Conservation (phyloP, 2,329 filamentous ascomycete species). For the Alternaria arbusti region DNA sequence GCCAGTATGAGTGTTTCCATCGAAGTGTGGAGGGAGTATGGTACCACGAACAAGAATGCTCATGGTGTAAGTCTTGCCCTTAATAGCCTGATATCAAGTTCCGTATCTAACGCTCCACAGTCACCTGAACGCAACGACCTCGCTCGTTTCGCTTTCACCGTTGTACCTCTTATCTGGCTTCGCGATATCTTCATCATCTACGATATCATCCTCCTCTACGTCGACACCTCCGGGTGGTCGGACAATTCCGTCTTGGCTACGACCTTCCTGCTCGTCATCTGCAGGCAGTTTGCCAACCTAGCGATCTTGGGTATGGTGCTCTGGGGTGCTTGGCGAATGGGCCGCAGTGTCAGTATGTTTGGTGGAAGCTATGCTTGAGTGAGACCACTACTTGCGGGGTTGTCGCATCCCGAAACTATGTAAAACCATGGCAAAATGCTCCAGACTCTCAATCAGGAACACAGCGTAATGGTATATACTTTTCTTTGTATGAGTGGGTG, state of each 20-base stretch:
- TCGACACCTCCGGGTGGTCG: slow-evolving; percentile 1
- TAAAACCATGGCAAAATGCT: no score
- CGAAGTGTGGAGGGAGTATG: slow-evolving; percentile 5
- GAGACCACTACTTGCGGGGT: background rate
- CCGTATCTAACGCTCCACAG: background rate
- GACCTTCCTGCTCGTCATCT: slow-evolving; percentile 3
- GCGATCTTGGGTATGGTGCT: slow-evolving; percentile 5
- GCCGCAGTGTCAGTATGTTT: background rate
- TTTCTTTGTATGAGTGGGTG: background rate
- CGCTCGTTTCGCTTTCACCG: slow-evolving; percentile 2
- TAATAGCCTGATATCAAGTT: background rate
- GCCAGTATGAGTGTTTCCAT: slow-evolving; percentile 5
- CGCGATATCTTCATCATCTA: slow-evolving; percentile 13
- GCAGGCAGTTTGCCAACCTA: slow-evolving; percentile 6
- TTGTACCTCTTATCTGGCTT: slow-evolving; percentile 10
- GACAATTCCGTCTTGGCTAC: background rate
- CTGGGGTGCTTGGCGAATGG: slow-evolving; percentile 14
- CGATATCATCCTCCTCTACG: slow-evolving; percentile 4
- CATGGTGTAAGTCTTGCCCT: background rate
- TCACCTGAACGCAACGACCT: slow-evolving; percentile 9
- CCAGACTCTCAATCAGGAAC: no score
- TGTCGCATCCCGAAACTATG: no score
- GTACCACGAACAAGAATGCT: slow-evolving; percentile 3
- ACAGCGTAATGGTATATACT: no score
- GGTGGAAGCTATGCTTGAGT: background rate